Percentiles rank a stretch among this genome's conserved stretches.
These are phyloP conservation scores for Litsea cubeba DNA, from an alignment of 164 flowering plant species.

Conservation along the genomic window DNA sequence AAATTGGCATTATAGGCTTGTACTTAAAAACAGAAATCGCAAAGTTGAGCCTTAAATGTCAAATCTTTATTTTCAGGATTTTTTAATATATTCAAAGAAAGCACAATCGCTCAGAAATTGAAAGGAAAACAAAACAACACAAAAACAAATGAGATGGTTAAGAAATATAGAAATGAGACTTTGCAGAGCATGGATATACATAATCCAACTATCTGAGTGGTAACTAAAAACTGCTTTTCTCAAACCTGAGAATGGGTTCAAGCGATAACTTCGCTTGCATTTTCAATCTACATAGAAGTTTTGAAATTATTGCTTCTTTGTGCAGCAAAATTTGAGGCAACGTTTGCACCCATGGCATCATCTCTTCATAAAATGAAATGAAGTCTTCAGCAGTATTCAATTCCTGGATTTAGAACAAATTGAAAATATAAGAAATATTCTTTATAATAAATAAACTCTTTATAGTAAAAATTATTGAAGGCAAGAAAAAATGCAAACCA, in stretches of 20 bases:
- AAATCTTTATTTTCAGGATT: no score
- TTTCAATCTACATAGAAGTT: slow-evolving; percentile 63
- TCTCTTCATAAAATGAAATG: slow-evolving; percentile 72
- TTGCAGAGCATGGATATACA: background rate
- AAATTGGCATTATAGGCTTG: no score
- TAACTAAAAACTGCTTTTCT: background rate
- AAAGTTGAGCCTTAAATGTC: no score
- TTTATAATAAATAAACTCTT: no score
- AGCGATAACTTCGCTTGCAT: slow-evolving; percentile 74
- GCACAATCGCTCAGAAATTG: background rate
- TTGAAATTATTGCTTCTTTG: slow-evolving; percentile 60
- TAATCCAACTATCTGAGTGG: background rate
- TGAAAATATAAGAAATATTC: background rate
- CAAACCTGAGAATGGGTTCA: slow-evolving; percentile 86
- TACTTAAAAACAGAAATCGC: no score
- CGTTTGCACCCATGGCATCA: slow-evolving; percentile 74
- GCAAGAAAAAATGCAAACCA: no score
- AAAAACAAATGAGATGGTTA: background rate
- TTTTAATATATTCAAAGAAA: no score
- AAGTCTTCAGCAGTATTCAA: slow-evolving; percentile 92
- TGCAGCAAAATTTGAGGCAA: slow-evolving; percentile 66
- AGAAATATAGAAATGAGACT: background rate
- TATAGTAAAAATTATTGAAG: no score
- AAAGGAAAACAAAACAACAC: background rate
- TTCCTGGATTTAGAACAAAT: slow-evolving; percentile 43